Conservation (phyloP, 257 asterid species). For the Penstemon newberryi region DNA sequence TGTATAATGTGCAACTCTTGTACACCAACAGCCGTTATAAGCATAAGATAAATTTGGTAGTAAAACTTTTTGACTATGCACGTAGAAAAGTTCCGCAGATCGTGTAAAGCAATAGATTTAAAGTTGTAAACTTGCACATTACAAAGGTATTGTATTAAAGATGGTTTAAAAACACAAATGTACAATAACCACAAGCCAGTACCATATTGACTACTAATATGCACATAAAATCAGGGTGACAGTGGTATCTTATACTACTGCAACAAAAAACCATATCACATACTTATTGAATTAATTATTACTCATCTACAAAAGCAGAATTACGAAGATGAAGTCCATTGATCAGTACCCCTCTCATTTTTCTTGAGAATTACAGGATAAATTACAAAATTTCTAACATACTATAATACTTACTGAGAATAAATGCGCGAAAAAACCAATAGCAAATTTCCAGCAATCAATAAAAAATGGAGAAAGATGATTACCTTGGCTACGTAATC, state of each 20-base stretch:
- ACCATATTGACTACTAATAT: background rate
- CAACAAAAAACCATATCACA: no score
- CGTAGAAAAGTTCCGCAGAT: background rate
- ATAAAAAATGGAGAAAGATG: background rate
- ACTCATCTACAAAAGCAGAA: constrained; percentile 8
- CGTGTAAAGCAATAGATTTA: background rate
- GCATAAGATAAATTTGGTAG: background rate
- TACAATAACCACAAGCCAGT: background rate
- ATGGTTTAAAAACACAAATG: background rate
- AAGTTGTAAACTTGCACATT: background rate
- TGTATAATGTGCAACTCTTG: background rate
- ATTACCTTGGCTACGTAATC: constrained; percentile 85
- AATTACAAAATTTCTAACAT: background rate
- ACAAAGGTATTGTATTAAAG: background rate
- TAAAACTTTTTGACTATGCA: background rate
- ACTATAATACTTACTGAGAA: background rate
- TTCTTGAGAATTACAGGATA: background rate
- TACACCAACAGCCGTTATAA: no score
- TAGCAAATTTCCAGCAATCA: background rate
- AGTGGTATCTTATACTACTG: no score
- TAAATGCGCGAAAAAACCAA: background rate
- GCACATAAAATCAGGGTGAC: background rate
- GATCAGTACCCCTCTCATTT: background rate
- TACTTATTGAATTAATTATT: background rate
- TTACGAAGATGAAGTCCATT: background rate